phyloP scores from a whole-genome alignment of 163 green algal genomes.

The Coccomyxa subellipsoidea region DNA sequence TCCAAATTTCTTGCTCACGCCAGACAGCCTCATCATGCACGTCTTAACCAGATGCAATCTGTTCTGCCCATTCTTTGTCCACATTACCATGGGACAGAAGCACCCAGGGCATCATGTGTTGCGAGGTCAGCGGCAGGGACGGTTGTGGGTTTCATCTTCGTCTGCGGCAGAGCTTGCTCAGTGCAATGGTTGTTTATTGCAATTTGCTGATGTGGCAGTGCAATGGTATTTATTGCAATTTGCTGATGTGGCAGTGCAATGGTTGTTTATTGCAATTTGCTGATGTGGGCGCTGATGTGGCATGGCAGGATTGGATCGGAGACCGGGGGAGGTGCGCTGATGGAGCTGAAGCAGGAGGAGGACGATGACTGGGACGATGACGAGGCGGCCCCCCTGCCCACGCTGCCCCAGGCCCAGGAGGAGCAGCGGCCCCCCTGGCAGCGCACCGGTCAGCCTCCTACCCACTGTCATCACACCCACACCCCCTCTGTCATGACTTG shows the following conservation, averaged over 20 bases:
- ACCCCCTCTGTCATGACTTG: background rate
- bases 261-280: background rate
- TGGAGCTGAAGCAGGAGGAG: background rate
- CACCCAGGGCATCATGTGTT: too few relatives aligned
- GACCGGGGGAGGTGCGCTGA: background rate
- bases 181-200: background rate
- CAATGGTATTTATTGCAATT: background rate
- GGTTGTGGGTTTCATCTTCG: too few relatives aligned
- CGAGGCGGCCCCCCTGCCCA: background rate
- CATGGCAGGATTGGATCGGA: background rate
- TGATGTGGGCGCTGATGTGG: background rate
- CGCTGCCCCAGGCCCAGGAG: background rate
- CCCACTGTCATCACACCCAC: background rate
- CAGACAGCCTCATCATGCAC: too few relatives aligned
- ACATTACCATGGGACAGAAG: too few relatives aligned
- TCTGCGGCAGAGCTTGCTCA: too few relatives aligned
- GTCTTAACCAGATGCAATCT: too few relatives aligned
- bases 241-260: background rate
- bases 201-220: background rate
- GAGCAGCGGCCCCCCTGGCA: background rate
- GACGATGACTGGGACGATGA: conserved; percentile 1
- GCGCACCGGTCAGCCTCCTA: background rate
- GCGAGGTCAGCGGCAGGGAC: too few relatives aligned
- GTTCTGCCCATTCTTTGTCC: too few relatives aligned
- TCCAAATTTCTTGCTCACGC: too few relatives aligned